Conservation (phyloP, 2,329 filamentous ascomycete species). For the Claviceps paspali region DNA sequence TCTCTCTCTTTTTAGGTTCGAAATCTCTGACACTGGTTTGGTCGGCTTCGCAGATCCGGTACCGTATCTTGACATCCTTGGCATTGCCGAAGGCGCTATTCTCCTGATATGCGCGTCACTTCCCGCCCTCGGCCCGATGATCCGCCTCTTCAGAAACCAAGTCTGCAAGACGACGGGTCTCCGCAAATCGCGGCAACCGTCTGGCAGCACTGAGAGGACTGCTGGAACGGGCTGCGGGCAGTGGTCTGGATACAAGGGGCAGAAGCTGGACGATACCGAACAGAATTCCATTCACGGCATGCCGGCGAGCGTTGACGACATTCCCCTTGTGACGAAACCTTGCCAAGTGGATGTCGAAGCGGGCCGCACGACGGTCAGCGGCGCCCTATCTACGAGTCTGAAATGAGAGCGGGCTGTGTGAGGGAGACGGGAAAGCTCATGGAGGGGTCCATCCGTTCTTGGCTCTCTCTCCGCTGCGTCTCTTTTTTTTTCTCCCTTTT, state of each 20-base stretch:
- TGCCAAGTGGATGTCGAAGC: neutral
- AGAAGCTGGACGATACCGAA: constrained; percentile 10
- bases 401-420: no score
- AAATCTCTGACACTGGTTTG: no score
- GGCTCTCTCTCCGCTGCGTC: no score
- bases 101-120: constrained; percentile 13
- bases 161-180: constrained; percentile 5
- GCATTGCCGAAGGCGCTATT: constrained; percentile 12
- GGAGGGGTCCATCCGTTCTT: no score
- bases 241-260: constrained; percentile 6
- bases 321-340: constrained; percentile 9
- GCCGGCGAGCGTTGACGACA: constrained; percentile 13
- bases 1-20: no score
- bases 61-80: constrained; percentile 13
- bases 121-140: constrained; percentile 11
- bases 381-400: no score
- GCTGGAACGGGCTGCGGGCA: constrained; percentile 2
- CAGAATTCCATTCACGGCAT: constrained; percentile 8
- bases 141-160: constrained; percentile 9
- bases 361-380: neutral
- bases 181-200: constrained; percentile 4
- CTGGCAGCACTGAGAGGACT: constrained; percentile 1
- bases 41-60: constrained; percentile 7
- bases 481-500: no score
- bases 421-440: no score